Evolutionary conservation across 2,329 filamentous ascomycete genomes (phyloP).

Genomic region (Mycogone perniciosa): DNA sequence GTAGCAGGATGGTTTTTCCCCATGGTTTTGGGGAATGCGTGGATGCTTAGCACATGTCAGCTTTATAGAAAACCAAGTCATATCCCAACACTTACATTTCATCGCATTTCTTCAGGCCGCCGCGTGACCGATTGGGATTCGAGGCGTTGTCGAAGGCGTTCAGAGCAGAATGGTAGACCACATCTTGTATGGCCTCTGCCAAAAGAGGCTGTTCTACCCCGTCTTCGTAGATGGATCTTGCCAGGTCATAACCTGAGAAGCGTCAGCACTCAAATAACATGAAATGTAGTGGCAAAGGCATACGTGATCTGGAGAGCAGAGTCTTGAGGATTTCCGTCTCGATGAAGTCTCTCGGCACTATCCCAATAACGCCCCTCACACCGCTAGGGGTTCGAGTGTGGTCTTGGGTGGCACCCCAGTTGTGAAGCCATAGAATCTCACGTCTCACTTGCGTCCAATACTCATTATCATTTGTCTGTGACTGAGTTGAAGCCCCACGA

Average conservation of each 20-base stretch:
- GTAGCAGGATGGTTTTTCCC: conserved; percentile 43
- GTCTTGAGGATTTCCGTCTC: conserved; percentile 67
- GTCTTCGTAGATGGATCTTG: conserved; percentile 55
- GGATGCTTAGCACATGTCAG: conserved; percentile 41
- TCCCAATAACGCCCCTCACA: conserved; percentile 57
- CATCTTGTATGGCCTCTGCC: conserved; percentile 47
- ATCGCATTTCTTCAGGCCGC: conserved; percentile 69
- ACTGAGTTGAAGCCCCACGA: conserved; percentile 41
- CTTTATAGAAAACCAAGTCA: neutral
- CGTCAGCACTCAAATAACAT: conserved; percentile 8
- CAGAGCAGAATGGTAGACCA: conserved; percentile 58
- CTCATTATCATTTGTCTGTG: conserved; percentile 53
- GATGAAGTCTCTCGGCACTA: conserved; percentile 53
- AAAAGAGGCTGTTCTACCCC: conserved; percentile 43
- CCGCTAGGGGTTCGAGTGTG: conserved; percentile 21
- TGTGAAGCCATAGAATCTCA: conserved; percentile 66
- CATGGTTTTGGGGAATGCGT: conserved; percentile 56
- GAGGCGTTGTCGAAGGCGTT: conserved; percentile 74
- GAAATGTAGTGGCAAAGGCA: conserved; percentile 23
- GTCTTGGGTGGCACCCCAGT: conserved; percentile 51
- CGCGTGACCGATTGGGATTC: conserved; percentile 70
- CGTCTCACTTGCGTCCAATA: conserved; percentile 57
- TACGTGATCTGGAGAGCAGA: conserved; percentile 56
- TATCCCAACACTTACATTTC: conserved; percentile 53
- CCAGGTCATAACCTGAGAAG: conserved; percentile 52